A percentile compares a stretch with the other conserved stretches of the same genome.
phyloP scores from a whole-genome alignment of 2,329 filamentous ascomycete species.

The Atkinsonella texensis region DNA sequence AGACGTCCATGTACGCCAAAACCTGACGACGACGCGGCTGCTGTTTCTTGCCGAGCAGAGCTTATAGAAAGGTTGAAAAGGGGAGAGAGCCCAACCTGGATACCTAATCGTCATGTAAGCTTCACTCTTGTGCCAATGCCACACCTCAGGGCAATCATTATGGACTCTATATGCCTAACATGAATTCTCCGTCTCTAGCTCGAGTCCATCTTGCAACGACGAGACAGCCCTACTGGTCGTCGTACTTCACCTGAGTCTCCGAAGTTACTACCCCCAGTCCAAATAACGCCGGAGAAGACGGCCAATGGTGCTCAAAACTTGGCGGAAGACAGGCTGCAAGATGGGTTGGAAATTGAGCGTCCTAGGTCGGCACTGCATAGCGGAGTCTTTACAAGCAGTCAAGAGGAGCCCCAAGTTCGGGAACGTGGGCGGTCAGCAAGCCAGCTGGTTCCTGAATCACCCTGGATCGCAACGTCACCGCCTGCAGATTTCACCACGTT shows the following conservation, averaged over 20 bases:
- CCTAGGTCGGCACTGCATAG: conserved; percentile 66
- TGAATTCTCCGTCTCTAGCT: conserved; percentile 16
- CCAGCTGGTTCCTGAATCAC: neutral
- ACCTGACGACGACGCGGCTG: conserved; percentile 13
- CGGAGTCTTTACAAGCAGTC: conserved; percentile 47
- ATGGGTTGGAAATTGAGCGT: conserved; percentile 59
- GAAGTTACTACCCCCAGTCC: conserved; percentile 31
- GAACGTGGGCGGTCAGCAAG: neutral
- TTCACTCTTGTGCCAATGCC: conserved; percentile 2
- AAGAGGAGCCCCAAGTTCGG: conserved; percentile 9
- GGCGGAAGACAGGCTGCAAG: conserved; percentile 31
- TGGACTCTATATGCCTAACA: neutral
- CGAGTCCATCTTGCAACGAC: conserved; percentile 23
- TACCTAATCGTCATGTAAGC: conserved; percentile 49
- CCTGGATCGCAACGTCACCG: conserved; percentile 46
- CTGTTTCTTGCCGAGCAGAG: conserved; percentile 54
- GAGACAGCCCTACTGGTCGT: conserved; percentile 13
- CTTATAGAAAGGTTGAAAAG: conserved; percentile 77
- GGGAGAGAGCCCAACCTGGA: conserved; percentile 64
- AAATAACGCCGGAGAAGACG: conserved; percentile 34
- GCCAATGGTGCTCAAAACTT: conserved; percentile 13
- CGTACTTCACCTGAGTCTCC: conserved; percentile 25
- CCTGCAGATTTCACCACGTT: conserved; percentile 39
- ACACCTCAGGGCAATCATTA: neutral
- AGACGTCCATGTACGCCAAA: conserved; percentile 13